Conservation (phyloP, 164 flowering plant genomes). For the Annona squamosa region DNA sequence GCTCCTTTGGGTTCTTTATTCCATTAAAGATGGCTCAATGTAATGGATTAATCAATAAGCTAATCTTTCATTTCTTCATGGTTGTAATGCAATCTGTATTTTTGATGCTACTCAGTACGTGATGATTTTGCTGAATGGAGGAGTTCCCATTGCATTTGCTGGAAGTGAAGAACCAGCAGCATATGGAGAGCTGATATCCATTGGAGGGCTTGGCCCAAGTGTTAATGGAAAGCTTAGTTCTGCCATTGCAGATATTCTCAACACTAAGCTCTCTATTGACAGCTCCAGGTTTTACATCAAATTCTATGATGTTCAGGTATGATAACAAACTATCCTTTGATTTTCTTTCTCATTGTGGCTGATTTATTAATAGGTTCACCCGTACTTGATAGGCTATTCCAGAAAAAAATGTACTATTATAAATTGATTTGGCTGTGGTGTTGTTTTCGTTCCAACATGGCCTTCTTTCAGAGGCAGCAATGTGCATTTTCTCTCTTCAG, state of each 20-base stretch:
- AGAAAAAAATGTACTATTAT: no score
- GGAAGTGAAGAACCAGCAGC: constrained; percentile 95
- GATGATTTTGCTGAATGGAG: constrained; percentile 82
- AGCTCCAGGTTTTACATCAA: constrained; percentile 78
- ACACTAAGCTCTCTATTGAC: constrained; percentile 71
- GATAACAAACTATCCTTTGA: neutral
- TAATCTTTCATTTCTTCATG: neutral
- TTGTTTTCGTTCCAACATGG: no score
- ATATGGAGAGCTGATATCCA: constrained; percentile 79
- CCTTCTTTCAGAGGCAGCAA: no score
- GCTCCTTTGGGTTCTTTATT: neutral
- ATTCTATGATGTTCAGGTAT: constrained; percentile 68
- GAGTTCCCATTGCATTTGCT: constrained; percentile 81
- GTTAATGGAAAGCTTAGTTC: constrained; percentile 82
- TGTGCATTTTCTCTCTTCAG: no score
- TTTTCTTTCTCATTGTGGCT: neutral
- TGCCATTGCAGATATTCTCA: constrained; percentile 79
- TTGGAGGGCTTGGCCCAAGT: constrained; percentile 72
- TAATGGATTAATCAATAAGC: neutral
- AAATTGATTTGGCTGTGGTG: no score
- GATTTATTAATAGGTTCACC: neutral
- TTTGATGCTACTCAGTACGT: constrained; percentile 50
- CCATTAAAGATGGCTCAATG: neutral
- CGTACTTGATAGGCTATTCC: neutral
- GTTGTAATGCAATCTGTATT: neutral